phyloP scores from a whole-genome alignment of 441 rosid genomes.

The Croton setiger region DNA sequence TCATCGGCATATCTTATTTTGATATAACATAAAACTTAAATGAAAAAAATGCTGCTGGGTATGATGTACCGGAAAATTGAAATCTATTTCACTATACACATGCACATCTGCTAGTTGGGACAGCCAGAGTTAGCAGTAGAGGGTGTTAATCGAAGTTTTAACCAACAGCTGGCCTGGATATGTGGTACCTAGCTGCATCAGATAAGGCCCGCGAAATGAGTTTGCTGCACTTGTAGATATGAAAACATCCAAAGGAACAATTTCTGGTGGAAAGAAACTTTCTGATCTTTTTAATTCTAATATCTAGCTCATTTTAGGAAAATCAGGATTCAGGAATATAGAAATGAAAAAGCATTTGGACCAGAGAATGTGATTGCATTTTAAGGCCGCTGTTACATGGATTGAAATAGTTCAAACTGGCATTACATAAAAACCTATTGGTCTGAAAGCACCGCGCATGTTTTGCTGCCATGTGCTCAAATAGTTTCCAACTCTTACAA shows the following conservation, averaged over 20 bases:
- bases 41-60: background rate
- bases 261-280: background rate
- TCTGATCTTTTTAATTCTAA: too few species aligned
- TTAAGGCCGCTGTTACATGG: too few species aligned
- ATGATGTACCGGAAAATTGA: background rate
- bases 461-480: too few species aligned
- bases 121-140: background rate
- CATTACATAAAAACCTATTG: too few species aligned
- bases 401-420: too few species aligned
- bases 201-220: background rate
- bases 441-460: too few species aligned
- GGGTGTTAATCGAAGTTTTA: background rate
- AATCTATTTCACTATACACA: background rate
- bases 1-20: background rate
- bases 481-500: background rate
- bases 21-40: background rate
- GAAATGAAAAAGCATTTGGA: too few species aligned
- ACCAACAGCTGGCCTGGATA: background rate
- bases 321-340: too few species aligned
- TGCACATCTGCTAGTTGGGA: background rate
- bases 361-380: too few species aligned
- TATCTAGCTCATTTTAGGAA: too few species aligned
- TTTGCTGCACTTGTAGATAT: background rate
- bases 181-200: background rate
- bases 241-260: background rate